A percentile compares a stretch with the other conserved stretches of the same genome.
Conservation (phyloP, 2,329 filamentous ascomycete species). For the Ceratocystis lukuohia region DNA sequence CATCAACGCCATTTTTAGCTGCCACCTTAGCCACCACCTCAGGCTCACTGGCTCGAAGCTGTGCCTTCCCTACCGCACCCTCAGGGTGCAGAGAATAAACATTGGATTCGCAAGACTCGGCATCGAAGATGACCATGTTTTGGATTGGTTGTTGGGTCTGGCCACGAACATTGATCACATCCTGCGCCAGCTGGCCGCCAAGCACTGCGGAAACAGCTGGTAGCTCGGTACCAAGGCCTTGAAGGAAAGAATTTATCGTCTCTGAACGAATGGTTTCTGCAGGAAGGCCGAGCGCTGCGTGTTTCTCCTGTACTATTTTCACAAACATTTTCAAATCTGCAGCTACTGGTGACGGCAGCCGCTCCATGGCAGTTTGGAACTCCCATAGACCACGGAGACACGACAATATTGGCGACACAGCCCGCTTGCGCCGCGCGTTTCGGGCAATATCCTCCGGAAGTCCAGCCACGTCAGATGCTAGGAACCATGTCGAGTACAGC, state of each 20-base stretch:
- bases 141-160: constrained; percentile 88
- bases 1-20: constrained; percentile 9
- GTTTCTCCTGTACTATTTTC: constrained; percentile 60
- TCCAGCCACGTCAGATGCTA: constrained; percentile 62
- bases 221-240: constrained; percentile 73
- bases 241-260: constrained; percentile 70
- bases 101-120: constrained; percentile 61
- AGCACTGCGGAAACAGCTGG: constrained; percentile 79
- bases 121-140: constrained; percentile 87
- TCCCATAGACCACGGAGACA: constrained; percentile 86
- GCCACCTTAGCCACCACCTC: constrained; percentile 7
- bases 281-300: constrained; percentile 59
- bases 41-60: constrained; percentile 9
- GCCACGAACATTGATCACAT: constrained; percentile 92
- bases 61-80: constrained; percentile 26
- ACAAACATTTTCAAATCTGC: constrained; percentile 54
- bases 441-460: constrained; percentile 53
- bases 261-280: constrained; percentile 53
- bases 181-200: constrained; percentile 82
- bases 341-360: constrained; percentile 29
- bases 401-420: constrained; percentile 71
- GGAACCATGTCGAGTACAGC: constrained; percentile 71
- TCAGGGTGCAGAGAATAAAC: constrained; percentile 73
- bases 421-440: constrained; percentile 48
- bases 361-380: constrained; percentile 46